Base-by-base conservation (phyloP, 345 rosid genomes). In the Garcia nutans region DNA sequence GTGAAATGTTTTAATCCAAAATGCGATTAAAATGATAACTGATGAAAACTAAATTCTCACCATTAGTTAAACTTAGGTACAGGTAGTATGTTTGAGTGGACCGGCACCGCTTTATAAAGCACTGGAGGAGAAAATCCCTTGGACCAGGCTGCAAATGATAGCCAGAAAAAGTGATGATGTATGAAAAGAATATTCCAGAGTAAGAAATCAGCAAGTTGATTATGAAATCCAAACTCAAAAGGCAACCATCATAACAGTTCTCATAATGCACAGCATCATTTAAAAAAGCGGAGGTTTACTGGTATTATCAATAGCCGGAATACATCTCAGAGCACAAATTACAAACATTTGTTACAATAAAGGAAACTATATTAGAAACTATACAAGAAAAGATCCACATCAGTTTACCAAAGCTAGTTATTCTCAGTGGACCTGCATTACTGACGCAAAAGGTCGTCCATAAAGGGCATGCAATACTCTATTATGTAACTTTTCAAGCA, bases 41-140 rank as follows among this genome's bases (percentile, higher is more conserved):
- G 22, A 16, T 59, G 22, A 10, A 22, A 56, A 20, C 28, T 72
- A 69, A 50, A 23, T 61, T 60, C 83, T 77, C 68, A 81, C 84
- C 84, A 68, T 33, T 77, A 64, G 71, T 76, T 68, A 81, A n/a
- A 74, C 80, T 47, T 52, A 81, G 75, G 77, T 76, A 77, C 23
- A 81, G 78, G 19, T 50, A 62, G 71, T 77, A 81, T 23, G 80
- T 81, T 58, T 81, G 84, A 13, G 78, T 26, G 67, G 84, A 72
- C 26, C 80, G 77, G 72, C 80, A 81, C 61, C 80, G 77, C 75
- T 72, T 81, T 73, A 81, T 81, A 65, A 81, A 81, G 80, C 84
- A 81, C 41, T 73, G 80, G 23, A 81, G 75, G 42, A 73, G 80
- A 28, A 31, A 37, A 62, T 81, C 84, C 80, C 84, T 76, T 28